Conservation (phyloP, 148 eudicot species). For the Amaranthus hypochondriacus region DNA sequence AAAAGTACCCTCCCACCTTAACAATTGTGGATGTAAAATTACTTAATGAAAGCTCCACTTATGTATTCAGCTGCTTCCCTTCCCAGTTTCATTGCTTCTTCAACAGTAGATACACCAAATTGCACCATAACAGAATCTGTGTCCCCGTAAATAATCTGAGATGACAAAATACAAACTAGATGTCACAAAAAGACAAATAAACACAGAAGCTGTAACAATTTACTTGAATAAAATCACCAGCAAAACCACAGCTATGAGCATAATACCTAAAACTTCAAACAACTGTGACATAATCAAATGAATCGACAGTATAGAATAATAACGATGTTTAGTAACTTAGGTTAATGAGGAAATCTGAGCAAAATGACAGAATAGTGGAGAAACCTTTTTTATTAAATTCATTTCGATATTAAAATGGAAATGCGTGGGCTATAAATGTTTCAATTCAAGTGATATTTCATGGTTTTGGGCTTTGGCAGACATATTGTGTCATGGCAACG, state of each 20-base stretch:
- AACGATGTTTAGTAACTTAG: too few species aligned
- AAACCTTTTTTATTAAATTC: too few species aligned
- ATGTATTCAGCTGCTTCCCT: conserved; percentile 94
- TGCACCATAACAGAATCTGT: conserved; percentile 99
- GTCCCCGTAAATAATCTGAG: conserved; percentile 95
- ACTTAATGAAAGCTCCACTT: conserved; percentile 87
- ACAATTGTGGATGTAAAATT: conserved; percentile 4
- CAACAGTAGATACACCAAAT: conserved; percentile 81
- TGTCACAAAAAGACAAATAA: not conserved
- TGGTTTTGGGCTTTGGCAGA: too few species aligned
- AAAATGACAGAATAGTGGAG: too few species aligned
- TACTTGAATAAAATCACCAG: not conserved
- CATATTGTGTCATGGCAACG: too few species aligned
- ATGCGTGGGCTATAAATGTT: too few species aligned
- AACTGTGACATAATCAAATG: not conserved
- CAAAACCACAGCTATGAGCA: not conserved
- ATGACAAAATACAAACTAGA: conserved; percentile 6
- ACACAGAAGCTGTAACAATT: not conserved
- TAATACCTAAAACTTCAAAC: not conserved
- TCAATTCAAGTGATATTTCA: too few species aligned
- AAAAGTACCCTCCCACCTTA: not conserved
- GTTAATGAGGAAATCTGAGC: too few species aligned
- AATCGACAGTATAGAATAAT: not conserved
- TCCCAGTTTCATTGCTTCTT: conserved; percentile 87
- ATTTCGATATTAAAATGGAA: too few species aligned